phyloP scores from a whole-genome alignment of 1,284 basidiomycete species.

The Naganishia cerealis region DNA sequence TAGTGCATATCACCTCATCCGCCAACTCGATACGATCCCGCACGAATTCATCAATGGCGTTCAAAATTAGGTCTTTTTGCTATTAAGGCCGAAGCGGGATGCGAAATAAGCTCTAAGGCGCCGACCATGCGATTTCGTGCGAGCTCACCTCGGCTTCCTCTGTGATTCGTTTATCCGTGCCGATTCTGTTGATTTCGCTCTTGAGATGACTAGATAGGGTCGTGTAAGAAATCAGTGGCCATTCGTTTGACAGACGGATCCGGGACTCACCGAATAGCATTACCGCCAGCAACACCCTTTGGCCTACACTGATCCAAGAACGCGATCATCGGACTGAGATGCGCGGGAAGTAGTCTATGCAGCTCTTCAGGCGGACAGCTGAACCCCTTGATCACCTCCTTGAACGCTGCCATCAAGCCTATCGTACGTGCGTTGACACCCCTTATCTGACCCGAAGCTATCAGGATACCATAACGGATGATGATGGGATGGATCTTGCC shows the following conservation, averaged over 20 bases:
- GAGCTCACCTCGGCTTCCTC: constrained; percentile 81
- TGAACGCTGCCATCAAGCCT: constrained; percentile 56
- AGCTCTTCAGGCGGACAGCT: constrained; percentile 49
- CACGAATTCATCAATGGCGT: constrained; percentile 89
- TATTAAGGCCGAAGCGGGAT: constrained; percentile 47
- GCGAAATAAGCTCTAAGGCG: neutral
- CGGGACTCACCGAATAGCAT: constrained; percentile 48
- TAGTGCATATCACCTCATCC: constrained; percentile 86
- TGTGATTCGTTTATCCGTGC: constrained; percentile 70
- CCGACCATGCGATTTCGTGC: neutral
- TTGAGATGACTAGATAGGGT: constrained; percentile 85
- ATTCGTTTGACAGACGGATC: constrained; percentile 38
- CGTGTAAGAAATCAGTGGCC: constrained; percentile 71
- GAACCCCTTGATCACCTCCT: constrained; percentile 54
- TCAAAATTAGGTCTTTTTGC: constrained; percentile 82
- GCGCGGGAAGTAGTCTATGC: constrained; percentile 51
- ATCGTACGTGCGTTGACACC: constrained; percentile 57
- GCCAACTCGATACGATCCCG: constrained; percentile 90
- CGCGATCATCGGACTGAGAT: constrained; percentile 54
- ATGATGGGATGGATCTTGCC: constrained; percentile 50
- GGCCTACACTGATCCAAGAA: constrained; percentile 53
- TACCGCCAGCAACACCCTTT: constrained; percentile 54
- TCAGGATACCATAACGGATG: constrained; percentile 50
- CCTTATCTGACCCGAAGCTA: constrained; percentile 42
- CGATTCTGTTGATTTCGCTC: constrained; percentile 87